A percentile compares a stretch with the other conserved stretches of the same genome.
phyloP scores from a whole-genome alignment of 768 basidiomycete genomes.

The Boletales sp. region DNA sequence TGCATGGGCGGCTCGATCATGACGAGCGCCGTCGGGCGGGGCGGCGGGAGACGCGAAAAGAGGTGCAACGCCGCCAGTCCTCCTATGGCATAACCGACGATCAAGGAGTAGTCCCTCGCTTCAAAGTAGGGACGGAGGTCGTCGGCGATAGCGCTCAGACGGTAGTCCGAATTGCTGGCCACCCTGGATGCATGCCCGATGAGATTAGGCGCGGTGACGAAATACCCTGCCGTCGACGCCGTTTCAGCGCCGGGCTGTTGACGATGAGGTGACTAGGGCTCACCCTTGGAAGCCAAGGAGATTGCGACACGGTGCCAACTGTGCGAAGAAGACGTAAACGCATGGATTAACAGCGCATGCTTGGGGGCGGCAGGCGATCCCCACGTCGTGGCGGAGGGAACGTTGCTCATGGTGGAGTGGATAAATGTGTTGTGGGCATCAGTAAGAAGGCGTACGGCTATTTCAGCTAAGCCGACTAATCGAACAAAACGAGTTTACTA shows the following conservation, averaged over 20 bases:
- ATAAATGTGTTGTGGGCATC: too few species aligned
- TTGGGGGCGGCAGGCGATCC: conserved; percentile 18
- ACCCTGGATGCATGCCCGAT: conserved; percentile 5
- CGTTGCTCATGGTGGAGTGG: conserved; percentile 8
- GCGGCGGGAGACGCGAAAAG: not conserved
- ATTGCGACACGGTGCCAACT: conserved; percentile 14
- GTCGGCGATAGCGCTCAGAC: conserved; percentile 3
- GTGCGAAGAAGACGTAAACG: conserved; percentile 15
- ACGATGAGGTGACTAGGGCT: too few species aligned
- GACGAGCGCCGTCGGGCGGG: conserved; percentile 8
- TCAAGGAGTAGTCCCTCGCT: conserved; percentile 2
- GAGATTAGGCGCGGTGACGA: too few species aligned
- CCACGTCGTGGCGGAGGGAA: conserved; percentile 16
- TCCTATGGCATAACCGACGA: conserved; percentile 19
- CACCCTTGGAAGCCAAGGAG: too few species aligned
- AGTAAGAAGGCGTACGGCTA: too few species aligned
- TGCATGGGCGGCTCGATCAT: conserved; percentile 15
- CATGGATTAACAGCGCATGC: conserved; percentile 23
- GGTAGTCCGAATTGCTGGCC: conserved; percentile 5
- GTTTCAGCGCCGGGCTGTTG: too few species aligned
- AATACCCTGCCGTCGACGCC: too few species aligned
- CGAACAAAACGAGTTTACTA: too few species aligned
- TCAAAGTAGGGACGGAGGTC: conserved; percentile 16
- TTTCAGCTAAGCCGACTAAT: too few species aligned
- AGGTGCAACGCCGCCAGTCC: not conserved